phyloP scores from a whole-genome alignment of 1,284 basidiomycete species.

The Gomphus bonarii region DNA sequence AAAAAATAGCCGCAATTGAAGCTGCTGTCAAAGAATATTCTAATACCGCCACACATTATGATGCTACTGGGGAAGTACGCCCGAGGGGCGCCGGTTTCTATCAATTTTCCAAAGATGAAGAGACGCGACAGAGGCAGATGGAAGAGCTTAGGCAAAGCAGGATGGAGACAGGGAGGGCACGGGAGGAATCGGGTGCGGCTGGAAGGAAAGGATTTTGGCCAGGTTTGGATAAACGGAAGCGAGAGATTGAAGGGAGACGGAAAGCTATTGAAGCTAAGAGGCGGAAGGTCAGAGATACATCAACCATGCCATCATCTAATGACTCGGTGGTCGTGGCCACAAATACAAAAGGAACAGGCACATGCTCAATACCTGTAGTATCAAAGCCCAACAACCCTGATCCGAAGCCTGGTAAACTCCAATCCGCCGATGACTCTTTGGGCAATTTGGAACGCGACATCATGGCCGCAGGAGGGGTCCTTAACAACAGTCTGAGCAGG shows the following conservation, averaged over 20 bases:
- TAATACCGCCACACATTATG: slow-evolving; percentile 72
- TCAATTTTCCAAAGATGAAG: slow-evolving; percentile 78
- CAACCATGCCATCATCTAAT: slow-evolving; percentile 3
- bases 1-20: slow-evolving; percentile 67
- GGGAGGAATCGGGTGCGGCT: slow-evolving; percentile 46
- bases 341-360: slow-evolving; percentile 1
- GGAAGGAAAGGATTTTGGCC: slow-evolving; percentile 33
- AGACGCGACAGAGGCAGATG: slow-evolving; percentile 66
- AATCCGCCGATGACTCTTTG: slow-evolving; percentile 52
- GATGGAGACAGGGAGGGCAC: slow-evolving; percentile 59
- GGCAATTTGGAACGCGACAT: slow-evolving; percentile 48
- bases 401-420: slow-evolving; percentile 19
- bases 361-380: slow-evolving; percentile 14
- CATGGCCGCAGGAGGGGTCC: slow-evolving; percentile 3
- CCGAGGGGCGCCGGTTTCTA: slow-evolving; percentile 87
- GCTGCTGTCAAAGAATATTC: slow-evolving; percentile 65
- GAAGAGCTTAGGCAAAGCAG: slow-evolving; percentile 58
- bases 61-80: slow-evolving; percentile 72
- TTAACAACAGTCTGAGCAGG: background rate
- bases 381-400: background rate
- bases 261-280: slow-evolving; percentile 73
- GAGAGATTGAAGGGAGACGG: slow-evolving; percentile 68
- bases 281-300: slow-evolving; percentile 38
- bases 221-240: slow-evolving; percentile 70
- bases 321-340: background rate